A percentile compares a stretch with the other conserved stretches of the same genome.
These are phyloP conservation scores for Schoenoplectus tabernaemontani DNA, from an alignment of 202 grass and related monocot species.

Conservation along the genomic window DNA sequence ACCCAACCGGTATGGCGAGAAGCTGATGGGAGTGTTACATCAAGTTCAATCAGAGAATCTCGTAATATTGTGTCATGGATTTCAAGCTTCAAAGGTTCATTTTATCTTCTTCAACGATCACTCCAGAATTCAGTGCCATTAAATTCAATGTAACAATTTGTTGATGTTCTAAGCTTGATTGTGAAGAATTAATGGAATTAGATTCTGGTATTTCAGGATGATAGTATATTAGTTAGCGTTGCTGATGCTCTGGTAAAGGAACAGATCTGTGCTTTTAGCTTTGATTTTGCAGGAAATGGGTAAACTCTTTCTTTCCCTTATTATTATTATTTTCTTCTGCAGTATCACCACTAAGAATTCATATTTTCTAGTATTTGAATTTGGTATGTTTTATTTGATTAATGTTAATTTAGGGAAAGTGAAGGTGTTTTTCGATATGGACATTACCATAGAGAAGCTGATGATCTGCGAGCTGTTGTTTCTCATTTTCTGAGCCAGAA, in stretches of 20 bases:
- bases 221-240: slow-evolving; percentile 58
- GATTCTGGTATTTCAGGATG: slow-evolving; percentile 39
- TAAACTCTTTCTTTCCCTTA: slow-evolving; percentile 28
- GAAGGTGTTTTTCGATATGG: slow-evolving; percentile 68
- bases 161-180: not conserved
- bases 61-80: slow-evolving; percentile 67
- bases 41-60: slow-evolving; percentile 40
- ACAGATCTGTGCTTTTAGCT: slow-evolving; percentile 41
- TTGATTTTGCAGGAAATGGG: slow-evolving; percentile 99
- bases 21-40: slow-evolving; percentile 50
- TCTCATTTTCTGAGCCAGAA: slow-evolving; percentile 57
- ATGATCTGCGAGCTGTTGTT: slow-evolving; percentile 53
- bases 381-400: not conserved
- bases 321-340: not conserved
- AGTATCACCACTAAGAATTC: not conserved
- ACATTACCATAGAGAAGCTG: slow-evolving; percentile 66
- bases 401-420: slow-evolving; percentile 53
- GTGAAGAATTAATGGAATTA: not conserved
- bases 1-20: slow-evolving; percentile 52
- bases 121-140: not conserved
- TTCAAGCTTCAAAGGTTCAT: slow-evolving; percentile 55
- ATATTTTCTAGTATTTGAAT: not conserved
- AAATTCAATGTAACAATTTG: not conserved
- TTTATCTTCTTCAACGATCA: not conserved
- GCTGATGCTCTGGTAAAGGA: slow-evolving; percentile 39